Evolutionary conservation across 1,284 basidiomycete species (phyloP).

Genomic region (Apiotrichum domesticum): DNA sequence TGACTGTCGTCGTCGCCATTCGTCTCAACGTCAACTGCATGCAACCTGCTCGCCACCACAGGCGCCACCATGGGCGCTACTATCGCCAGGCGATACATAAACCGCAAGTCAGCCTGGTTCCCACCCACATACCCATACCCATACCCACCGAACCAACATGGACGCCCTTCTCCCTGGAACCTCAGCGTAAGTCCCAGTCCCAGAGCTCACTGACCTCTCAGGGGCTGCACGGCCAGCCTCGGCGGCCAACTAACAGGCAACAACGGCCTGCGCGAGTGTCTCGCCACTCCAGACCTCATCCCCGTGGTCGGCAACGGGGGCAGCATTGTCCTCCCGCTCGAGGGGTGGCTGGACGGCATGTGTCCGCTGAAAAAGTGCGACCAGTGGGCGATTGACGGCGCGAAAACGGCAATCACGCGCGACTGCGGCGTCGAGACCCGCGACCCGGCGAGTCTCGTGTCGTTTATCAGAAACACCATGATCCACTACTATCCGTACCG

Average conservation of each 20-base stretch:
- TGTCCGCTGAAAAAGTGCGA: conserved; percentile 19
- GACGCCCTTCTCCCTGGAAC: too few relatives aligned
- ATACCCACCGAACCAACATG: too few relatives aligned
- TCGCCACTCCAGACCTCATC: conserved; percentile 29
- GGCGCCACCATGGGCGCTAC: too few relatives aligned
- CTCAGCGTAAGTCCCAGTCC: not conserved
- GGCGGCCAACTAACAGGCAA: conserved; percentile 1
- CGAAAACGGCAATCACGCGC: not conserved
- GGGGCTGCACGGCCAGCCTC: not conserved
- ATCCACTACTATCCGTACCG: conserved; percentile 30
- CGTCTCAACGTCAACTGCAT: too few relatives aligned
- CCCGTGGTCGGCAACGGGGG: conserved; percentile 22
- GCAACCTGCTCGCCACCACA: too few relatives aligned
- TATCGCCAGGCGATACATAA: too few relatives aligned
- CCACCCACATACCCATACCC: too few relatives aligned
- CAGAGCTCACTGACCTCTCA: not conserved
- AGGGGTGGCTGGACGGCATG: conserved; percentile 34
- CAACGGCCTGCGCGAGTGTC: conserved; percentile 17
- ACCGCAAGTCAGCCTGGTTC: too few relatives aligned
- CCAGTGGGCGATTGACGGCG: not conserved
- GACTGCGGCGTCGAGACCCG: conserved; percentile 8
- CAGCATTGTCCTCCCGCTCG: conserved; percentile 28
- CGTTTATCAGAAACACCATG: conserved; percentile 20
- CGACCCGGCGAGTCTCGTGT: conserved; percentile 23
- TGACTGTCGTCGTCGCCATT: too few relatives aligned